Conservation (phyloP, 2,329 filamentous ascomycete species). For the Aspergillus texensis region DNA sequence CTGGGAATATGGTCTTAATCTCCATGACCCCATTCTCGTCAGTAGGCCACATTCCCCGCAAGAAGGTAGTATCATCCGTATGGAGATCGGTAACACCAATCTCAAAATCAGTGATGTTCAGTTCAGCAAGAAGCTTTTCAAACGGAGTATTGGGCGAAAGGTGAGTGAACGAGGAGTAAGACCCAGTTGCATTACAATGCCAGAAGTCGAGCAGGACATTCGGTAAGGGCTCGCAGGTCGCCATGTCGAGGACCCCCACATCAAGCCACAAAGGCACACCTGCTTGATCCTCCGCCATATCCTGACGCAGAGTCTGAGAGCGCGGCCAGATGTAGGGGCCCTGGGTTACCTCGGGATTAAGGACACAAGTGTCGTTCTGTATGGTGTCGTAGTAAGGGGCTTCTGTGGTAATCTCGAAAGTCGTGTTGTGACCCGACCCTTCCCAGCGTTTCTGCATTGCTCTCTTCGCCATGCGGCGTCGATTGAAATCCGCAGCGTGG, state of each 20-base stretch:
- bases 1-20: constrained; percentile 49
- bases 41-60: constrained; percentile 51
- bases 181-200: constrained; percentile 49
- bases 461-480: constrained; percentile 5
- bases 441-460: constrained; percentile 3
- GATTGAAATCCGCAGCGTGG: constrained; percentile 4
- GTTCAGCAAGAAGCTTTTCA: constrained; percentile 25
- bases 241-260: constrained; percentile 46
- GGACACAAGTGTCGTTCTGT: constrained; percentile 34
- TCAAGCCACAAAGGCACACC: constrained; percentile 48
- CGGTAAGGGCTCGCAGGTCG: constrained; percentile 42
- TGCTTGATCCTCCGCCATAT: constrained; percentile 39
- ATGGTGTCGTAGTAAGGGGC: constrained; percentile 24
- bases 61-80: constrained; percentile 40
- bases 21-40: constrained; percentile 49
- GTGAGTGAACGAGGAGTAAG: constrained; percentile 35
- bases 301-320: constrained; percentile 42
- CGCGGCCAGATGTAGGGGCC: constrained; percentile 40
- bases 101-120: constrained; percentile 32
- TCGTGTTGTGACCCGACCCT: neutral
- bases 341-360: constrained; percentile 42
- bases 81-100: constrained; percentile 22
- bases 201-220: constrained; percentile 45
- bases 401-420: constrained; percentile 8
- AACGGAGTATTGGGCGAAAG: constrained; percentile 35